phyloP scores from a whole-genome alignment of 78 protist genomes.

The Monosiga brevicollis region DNA sequence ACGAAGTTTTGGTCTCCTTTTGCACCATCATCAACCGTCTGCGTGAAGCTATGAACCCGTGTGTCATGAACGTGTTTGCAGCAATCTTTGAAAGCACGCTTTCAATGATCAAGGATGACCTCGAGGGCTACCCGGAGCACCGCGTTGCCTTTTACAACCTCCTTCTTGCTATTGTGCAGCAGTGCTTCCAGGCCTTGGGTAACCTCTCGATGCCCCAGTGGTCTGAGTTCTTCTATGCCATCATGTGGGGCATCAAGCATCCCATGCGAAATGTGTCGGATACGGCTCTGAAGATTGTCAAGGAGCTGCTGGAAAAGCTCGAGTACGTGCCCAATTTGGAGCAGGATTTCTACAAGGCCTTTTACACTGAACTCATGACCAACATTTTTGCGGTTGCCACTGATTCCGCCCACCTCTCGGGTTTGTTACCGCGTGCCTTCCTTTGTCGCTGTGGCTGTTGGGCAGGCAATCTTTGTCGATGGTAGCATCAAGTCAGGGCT shows the following conservation, averaged over 20 bases:
- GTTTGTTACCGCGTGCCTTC: constrained; percentile 32
- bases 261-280: constrained; percentile 62
- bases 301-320: constrained; percentile 32
- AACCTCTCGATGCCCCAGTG: constrained; percentile 9
- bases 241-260: constrained; percentile 79
- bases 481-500: too few relatives aligned
- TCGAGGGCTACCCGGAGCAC: constrained; percentile 76
- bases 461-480: too few relatives aligned
- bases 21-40: neutral
- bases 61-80: constrained; percentile 42
- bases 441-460: neutral
- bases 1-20: too few relatives aligned
- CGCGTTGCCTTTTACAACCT: constrained; percentile 56
- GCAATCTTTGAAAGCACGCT: constrained; percentile 63
- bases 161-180: constrained; percentile 47
- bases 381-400: constrained; percentile 54
- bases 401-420: constrained; percentile 43
- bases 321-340: neutral
- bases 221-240: constrained; percentile 44
- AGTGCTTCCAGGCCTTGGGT: constrained; percentile 42
- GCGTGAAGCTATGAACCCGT: neutral
- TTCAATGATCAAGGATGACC: constrained; percentile 61
- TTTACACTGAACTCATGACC: constrained; percentile 23
- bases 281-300: constrained; percentile 56
- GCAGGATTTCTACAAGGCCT: constrained; percentile 27